Evolutionary conservation across 139 green algal genomes (phyloP), one percentile per base, ranked within the genome.

Genomic region (Haematococcus sp.): DNA sequence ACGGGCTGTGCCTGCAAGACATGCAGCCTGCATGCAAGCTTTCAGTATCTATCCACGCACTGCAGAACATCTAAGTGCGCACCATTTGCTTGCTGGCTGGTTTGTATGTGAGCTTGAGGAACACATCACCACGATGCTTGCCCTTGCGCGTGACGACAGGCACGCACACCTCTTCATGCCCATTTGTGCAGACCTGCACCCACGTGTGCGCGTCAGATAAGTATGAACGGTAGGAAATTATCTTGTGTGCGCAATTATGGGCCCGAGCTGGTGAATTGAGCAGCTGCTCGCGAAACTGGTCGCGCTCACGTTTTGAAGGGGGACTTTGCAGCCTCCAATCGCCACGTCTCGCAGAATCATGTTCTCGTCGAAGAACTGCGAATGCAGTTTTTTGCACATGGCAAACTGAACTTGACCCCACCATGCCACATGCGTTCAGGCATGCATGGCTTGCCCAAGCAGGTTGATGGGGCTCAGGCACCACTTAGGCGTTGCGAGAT

Each of bases 311-410:
- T 61, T 34, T 3, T 27, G 19, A 4, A 84, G 34, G 1, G 64
- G 20, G 23, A 80, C 64, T 56, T 84, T 84, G 46, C 70, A 73
- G 9, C 35, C 70, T 32, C 79, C 79, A 1, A 84, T 78, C 4
- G 74, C 74, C 9, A 78, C 72, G 52, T 84, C 79, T 2, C 79
- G 56, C 31, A 84, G 72, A 0, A 84, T 61, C 5, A 84, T 65
- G 64, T 81, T 84, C 63, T 80, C 74, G n/a, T 84, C 74, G n/a
- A 76, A 84, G 64, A 84, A 81, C 79, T 84, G 79, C 70, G 40
- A 56, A 17, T 32, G 54, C 54, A 27, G 5, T 7, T 61, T 32
- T 61, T 13, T 27, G 15, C 54, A 32, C 44, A 72, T 59, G 65
- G n/a, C n/a, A n/a, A n/a, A n/a, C n/a, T n/a, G n/a, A n/a, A n/a